Evolutionary conservation across 176 grass and related monocot genomes (phyloP), one percentile per base, ranked within the genome.

Genomic region (Zoysia japonica): DNA sequence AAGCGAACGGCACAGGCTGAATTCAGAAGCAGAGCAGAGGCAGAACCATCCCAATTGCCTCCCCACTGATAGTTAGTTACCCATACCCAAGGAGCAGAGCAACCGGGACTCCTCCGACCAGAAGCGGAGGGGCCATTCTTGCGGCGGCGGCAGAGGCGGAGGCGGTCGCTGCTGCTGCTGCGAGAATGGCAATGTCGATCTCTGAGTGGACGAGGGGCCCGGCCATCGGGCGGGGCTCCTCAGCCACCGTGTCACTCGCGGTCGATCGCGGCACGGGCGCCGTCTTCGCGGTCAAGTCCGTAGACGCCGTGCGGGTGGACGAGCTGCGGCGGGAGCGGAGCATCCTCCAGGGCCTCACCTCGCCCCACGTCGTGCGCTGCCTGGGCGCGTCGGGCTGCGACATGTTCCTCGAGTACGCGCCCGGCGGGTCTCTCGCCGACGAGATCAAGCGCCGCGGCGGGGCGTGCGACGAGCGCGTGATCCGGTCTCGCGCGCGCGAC

Each of bases 371-470:
- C 12, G 53, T 85, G 71, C 72, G 82, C 16, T 85, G 67, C 72
- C 66, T 81, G 15, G 82, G 70, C 12, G 3, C 2, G 62, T 70
- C 36, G 48, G 80, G 8, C 28, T 44, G 44, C 66, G 68, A 89
- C 68, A 61, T 89, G 82, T 80, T 89, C 13, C 38, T 89, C 37
- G 85, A 91, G 81, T 87, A 91, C 72, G 89, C 89, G 61, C 39
- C 77, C 0, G 85, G 89, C 48, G 89, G 89, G 5, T 87, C 89
- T 38, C 85, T 91, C 5, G 45, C 82, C 3, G 85, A 87, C 77
- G 89, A 86, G 81, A 85, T 87, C 72, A 82, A 48, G 81, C 68
- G 69, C 60, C 12, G 56, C 38, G 67, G 81, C 60, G 71, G 15
- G 82, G 62, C 71, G 88, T 80, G 71, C 10, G 2, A 7, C 42